Evolutionary conservation across 495 filamentous ascomycete species (phyloP), one percentile per base, ranked within the genome.

Genomic region (Lasiosphaeria hispida): DNA sequence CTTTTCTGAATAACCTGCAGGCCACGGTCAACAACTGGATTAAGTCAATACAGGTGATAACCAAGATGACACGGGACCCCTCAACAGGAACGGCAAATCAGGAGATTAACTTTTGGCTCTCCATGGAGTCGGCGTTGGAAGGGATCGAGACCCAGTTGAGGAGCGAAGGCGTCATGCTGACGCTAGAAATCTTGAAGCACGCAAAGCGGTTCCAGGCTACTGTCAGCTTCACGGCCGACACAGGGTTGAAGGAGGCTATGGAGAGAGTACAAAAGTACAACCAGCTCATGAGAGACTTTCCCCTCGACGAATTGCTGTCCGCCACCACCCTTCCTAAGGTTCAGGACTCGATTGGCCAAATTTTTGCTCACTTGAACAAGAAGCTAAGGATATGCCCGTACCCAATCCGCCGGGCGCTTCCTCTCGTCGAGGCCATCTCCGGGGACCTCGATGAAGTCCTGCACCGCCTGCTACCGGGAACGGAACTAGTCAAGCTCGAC

Each of bases 251-350:
- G 70, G 95, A 97, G 69, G 91, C 91, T 43, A 91, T 87, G 63
- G 93, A 99, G 59, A 85, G 87, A 74, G 94, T 97, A 38, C 92
- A 96, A 75, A 96, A 96, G 67, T 97, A 97, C 75, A 99, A 99
- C 71, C 90, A 94, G 72, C 79, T 97, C 13, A 96, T 99, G 92
- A 85, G 94, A 43, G 95, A 97, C 67, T 99, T 99, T 61, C 94
- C 94, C 1, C 81, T 96, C 41, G 92, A 97, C 68, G 95, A 99
- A 68, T 75, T 99, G 17, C 80, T 96, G 2, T 95, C 94, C 38
- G 92, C 95, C 4, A 94, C 92, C 5, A 91, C 92, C 2, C 71
- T 97, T 42, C 81, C 85, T 62, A 97, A 95, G 69, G 85, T 96
- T n/a, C 84, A 92, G 66, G 91, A 97, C 58, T 88, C 95, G 4